Evolutionary conservation across 805 yeast genomes (phyloP).

Genomic region (Metschnikowia aberdeeniae): DNA sequence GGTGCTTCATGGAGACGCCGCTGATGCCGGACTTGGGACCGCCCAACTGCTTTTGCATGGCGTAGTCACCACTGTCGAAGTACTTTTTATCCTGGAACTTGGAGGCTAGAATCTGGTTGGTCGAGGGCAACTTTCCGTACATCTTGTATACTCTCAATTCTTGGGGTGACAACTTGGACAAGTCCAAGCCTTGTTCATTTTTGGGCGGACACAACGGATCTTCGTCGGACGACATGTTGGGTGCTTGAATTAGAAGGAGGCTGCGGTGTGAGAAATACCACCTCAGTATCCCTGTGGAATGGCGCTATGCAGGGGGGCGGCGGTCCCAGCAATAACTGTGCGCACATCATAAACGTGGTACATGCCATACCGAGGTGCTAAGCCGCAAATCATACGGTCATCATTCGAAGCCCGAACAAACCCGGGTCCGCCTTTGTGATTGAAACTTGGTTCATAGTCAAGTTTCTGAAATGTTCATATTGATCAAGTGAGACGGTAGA

Average conservation of each 20-base stretch:
- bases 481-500: neutral
- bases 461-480: neutral
- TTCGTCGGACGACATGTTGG: slow-evolving; percentile 32
- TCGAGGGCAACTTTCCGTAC: slow-evolving; percentile 84
- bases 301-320: slow-evolving; percentile 4
- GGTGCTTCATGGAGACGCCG: slow-evolving; percentile 42
- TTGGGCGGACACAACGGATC: slow-evolving; percentile 50
- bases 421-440: too few relatives aligned
- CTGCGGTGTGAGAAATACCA: slow-evolving; percentile 5
- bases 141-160: slow-evolving; percentile 72
- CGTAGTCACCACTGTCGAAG: slow-evolving; percentile 93
- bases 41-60: slow-evolving; percentile 56
- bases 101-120: slow-evolving; percentile 67
- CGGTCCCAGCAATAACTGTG: slow-evolving; percentile 1
- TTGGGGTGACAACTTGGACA: slow-evolving; percentile 64
- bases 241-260: neutral
- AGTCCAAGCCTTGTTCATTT: slow-evolving; percentile 46
- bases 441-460: neutral
- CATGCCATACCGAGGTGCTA: too few relatives aligned
- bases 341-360: neutral
- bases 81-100: slow-evolving; percentile 84
- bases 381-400: too few relatives aligned
- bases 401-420: too few relatives aligned
- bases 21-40: slow-evolving; percentile 29
- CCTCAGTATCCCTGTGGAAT: slow-evolving; percentile 3